Evolutionary conservation across 148 eudicot species (phyloP), one percentile per base, ranked within the genome.

Genomic region (Talinum fruticosum): DNA sequence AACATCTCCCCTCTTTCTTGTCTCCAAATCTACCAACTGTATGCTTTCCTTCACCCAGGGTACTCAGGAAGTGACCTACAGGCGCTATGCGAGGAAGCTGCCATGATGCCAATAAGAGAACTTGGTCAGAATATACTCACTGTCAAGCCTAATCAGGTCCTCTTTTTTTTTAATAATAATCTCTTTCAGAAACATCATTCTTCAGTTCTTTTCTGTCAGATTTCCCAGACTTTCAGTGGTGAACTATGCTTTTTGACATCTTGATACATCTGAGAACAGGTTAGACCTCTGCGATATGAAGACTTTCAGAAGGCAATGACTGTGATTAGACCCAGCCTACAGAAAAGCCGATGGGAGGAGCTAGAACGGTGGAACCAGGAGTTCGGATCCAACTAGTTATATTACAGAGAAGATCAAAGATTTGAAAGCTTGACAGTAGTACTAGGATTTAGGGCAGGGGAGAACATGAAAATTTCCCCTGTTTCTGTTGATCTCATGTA

Each of bases 11-110:
- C 47, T 8, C 13, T 51, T 51, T 51, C 5, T 51, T 51, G 57
- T 51, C 57, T 51, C 45, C 72, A 41, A 65, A 34, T 38, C 30
- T 37, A 51, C 38, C 45, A 54, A 19, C 61, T 77, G 28, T 65
- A 37, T 72, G 73, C 57, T 64, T 75, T 76, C 74, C 62, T 35
- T 24, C 34, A 32, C 37, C 2, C 82, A 96, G 99, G 99, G 37
- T 96, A 96, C 83, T 96, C 99, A 65, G 99, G 99, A 76, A 96
- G 99, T 80, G 99, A 96, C 78, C 84, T 96, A 66, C 93, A 96
- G 83, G 98, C 97, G n/a, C 83, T 96, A 82, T 96, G 99, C 73
- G 95, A 93, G 86, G 99, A 96, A 87, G 99, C 99, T 67, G 98
- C 99, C 38, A 91, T 93, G 98, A 90, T 93, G 97, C 97, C 99